Evolutionary conservation across 2,329 filamentous ascomycete species (phyloP).

Genomic region (Aspergillus brasiliensis): DNA sequence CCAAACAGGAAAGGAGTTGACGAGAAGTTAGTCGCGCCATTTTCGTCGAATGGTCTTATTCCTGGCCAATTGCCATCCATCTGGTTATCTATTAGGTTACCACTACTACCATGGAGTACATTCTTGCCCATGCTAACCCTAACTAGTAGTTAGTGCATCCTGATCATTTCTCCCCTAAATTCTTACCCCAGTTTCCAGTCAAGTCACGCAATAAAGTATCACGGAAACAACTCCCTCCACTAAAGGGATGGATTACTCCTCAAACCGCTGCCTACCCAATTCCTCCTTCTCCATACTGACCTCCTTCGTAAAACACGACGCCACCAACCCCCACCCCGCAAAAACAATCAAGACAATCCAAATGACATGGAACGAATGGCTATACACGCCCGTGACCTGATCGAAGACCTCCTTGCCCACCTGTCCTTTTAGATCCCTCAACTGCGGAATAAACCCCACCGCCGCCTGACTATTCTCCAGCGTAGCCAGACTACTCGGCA

Average conservation of each 20-base stretch:
- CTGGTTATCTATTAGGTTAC: not conserved
- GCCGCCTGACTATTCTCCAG: not conserved
- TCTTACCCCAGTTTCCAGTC: not conserved
- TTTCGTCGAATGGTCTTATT: not conserved
- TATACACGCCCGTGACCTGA: constrained; percentile 1
- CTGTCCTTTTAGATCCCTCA: not conserved
- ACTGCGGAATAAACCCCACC: not conserved
- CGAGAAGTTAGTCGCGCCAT: not conserved
- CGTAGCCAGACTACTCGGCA: not conserved
- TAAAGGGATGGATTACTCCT: not conserved
- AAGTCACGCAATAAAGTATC: not conserved
- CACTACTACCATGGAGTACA: no score
- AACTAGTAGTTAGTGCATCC: not conserved
- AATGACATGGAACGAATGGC: constrained; percentile 6
- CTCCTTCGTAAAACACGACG: constrained; percentile 8
- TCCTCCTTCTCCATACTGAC: constrained; percentile 5
- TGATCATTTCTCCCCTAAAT: not conserved
- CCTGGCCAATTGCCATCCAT: not conserved
- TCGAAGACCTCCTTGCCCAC: not conserved
- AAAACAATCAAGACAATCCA: constrained; percentile 9
- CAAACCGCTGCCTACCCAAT: constrained; percentile 7
- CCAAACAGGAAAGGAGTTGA: not conserved
- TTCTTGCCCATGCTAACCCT: not conserved
- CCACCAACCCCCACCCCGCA: constrained; percentile 1
- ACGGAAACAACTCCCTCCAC: not conserved